Conservation (phyloP, 2,329 filamentous ascomycete species). For the Coleophoma eucalyptorum region DNA sequence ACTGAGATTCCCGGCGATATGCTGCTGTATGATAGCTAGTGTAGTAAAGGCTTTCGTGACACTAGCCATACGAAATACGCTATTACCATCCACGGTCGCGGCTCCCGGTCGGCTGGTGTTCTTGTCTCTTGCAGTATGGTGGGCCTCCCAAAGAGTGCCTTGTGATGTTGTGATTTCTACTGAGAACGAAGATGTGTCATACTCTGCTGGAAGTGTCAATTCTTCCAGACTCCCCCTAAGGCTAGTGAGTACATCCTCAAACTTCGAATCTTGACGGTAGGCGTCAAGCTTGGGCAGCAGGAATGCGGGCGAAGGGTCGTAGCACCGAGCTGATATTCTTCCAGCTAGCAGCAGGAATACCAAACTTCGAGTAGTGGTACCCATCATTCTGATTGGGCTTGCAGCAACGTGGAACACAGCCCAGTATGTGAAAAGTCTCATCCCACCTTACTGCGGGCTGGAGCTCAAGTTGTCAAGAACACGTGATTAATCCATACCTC, state of each 20-base stretch:
- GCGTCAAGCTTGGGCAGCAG: neutral
- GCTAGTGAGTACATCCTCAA: neutral
- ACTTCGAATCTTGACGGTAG: neutral
- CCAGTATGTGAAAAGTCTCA: too few relatives aligned
- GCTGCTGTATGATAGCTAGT: slow-evolving; percentile 21
- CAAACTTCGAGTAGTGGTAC: too few relatives aligned
- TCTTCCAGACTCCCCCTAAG: neutral
- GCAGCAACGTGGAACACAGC: too few relatives aligned
- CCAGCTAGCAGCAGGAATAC: neutral
- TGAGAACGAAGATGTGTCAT: neutral
- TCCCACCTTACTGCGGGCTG: too few relatives aligned
- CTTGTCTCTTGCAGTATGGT: slow-evolving; percentile 4
- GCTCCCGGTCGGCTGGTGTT: neutral
- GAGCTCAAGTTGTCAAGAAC: too few relatives aligned
- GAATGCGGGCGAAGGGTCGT: slow-evolving; percentile 2
- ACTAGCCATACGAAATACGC: slow-evolving; percentile 6
- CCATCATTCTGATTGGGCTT: too few relatives aligned
- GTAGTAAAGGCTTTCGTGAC: slow-evolving; percentile 16
- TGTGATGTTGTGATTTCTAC: slow-evolving; percentile 2
- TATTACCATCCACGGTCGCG: neutral
- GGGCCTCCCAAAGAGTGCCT: slow-evolving; percentile 1
- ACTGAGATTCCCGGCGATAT: slow-evolving; percentile 20
- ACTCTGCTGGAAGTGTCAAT: neutral
- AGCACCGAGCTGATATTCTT: slow-evolving; percentile 1
- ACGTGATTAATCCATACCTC: too few relatives aligned